Base-by-base conservation (phyloP, 345 rosid genomes). In the Sisymbrium irio region DNA sequence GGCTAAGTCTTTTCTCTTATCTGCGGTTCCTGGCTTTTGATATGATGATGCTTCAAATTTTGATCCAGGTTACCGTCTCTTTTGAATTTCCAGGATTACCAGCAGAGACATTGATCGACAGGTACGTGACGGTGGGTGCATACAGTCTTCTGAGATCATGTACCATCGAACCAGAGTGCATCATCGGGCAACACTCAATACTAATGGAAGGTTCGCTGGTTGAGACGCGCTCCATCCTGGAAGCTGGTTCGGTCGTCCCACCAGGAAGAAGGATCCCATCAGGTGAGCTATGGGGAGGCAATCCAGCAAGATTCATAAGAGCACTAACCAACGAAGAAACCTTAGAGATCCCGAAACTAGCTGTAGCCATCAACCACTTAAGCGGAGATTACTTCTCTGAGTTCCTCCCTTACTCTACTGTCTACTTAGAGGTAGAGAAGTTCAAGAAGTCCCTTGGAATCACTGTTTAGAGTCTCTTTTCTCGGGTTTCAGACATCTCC, bases 221-320 rank as follows among this genome's bases (percentile, higher is more conserved):
- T 13, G 99, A 95, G 83, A 88, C 94, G 1, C 93, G 85, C 61
- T 82, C 99, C 19, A 95, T 95, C 55, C 82, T 95, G 5, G 99
- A 95, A 84, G 99, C 98, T 3, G 99, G 97, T 33, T 90, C 99
- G 2, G 94, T 95, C 50, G 82, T 95, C 62, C 98, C 97, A 20
- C 99, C 99, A 40, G 98, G 97, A 35, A 87, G 99, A 77, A 85
- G 97, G 83, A 90, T 95, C 61, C 99, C 98, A 44, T 85, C 92
- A 0, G 97, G 99, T 57, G 98, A 95, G 65, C 92, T 92, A 49
- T 95, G 98, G 98, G 97, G 97, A 39, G 99, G 99, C 46, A 95
- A 95, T 81, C 99, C 98, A 20, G 98, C 97, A 39, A 88, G 86
- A 83, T 92, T 87, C 74, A 89, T 92, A 27, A 80, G 99, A 71